These are phyloP conservation scores for Combretum micranthum DNA, from an alignment of 345 rosid species.

Conservation along the genomic window DNA sequence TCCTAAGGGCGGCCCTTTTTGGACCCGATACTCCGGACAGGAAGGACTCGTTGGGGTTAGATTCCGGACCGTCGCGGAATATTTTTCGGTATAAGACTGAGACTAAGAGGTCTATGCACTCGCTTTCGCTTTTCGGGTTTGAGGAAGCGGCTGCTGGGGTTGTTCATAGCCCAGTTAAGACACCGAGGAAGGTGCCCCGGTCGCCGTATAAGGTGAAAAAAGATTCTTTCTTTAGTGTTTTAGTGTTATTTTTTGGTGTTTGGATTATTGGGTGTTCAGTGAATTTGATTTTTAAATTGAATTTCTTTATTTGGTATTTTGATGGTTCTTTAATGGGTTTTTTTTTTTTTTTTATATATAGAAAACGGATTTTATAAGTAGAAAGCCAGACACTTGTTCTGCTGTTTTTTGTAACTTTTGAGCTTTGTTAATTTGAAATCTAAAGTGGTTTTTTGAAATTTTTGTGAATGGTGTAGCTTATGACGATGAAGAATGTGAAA, in stretches of 20 bases:
- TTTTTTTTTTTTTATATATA: no score
- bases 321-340: no score
- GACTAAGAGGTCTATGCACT: slow-evolving; percentile 60
- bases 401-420: no score
- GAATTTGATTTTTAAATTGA: no score
- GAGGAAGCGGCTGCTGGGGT: slow-evolving; percentile 53
- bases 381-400: no score
- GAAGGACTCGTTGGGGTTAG: slow-evolving; percentile 28
- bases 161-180: slow-evolving; percentile 57
- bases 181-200: slow-evolving; percentile 78
- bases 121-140: slow-evolving; percentile 63
- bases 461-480: no score
- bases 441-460: no score
- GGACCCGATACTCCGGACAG: slow-evolving; percentile 81
- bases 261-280: no score
- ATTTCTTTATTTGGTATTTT: slow-evolving; percentile 4
- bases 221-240: neutral
- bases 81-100: slow-evolving; percentile 85
- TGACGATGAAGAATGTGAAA: no score
- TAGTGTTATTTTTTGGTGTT: no score
- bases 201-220: slow-evolving; percentile 82
- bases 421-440: no score
- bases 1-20: slow-evolving; percentile 65
- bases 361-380: no score
- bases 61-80: slow-evolving; percentile 29